Conservation (phyloP, 2,329 filamentous ascomycete genomes). For the Chaetothyriales sp. region DNA sequence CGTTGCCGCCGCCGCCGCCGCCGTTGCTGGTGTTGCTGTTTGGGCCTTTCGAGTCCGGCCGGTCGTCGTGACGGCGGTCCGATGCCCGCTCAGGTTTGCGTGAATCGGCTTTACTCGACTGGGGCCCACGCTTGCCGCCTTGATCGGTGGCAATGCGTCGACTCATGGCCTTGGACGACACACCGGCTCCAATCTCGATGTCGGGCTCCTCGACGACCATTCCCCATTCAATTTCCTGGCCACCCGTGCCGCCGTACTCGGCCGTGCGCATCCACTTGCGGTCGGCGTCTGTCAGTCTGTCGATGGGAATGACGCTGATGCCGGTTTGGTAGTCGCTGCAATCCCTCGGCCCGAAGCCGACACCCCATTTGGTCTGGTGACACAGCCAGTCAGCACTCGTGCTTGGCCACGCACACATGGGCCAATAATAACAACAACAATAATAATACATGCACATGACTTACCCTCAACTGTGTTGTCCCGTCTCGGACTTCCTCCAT, state of each 20-base stretch:
- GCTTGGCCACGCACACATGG: slow-evolving; percentile 1
- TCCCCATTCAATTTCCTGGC: slow-evolving; percentile 62
- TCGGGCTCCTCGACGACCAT: slow-evolving; percentile 94
- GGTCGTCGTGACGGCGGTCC: slow-evolving; percentile 23
- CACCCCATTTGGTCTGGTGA: slow-evolving; percentile 97
- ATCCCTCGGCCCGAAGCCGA: slow-evolving; percentile 90
- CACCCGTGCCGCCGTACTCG: slow-evolving; percentile 84
- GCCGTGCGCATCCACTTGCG: slow-evolving; percentile 94
- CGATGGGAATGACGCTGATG: slow-evolving; percentile 83
- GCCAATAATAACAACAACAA: too few relatives aligned
- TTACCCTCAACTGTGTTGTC: slow-evolving; percentile 59
- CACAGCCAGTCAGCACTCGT: slow-evolving; percentile 23
- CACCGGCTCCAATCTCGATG: slow-evolving; percentile 94
- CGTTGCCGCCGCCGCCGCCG: neutral
- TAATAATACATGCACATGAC: too few relatives aligned
- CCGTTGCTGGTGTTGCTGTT: slow-evolving; percentile 20
- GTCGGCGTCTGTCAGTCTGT: slow-evolving; percentile 86
- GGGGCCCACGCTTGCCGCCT: slow-evolving; percentile 36
- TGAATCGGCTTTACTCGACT: slow-evolving; percentile 28
- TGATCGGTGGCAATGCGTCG: slow-evolving; percentile 39
- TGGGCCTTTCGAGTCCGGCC: slow-evolving; percentile 7
- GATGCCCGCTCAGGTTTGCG: slow-evolving; percentile 21
- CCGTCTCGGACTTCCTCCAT: slow-evolving; percentile 69
- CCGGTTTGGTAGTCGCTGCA: slow-evolving; percentile 93
- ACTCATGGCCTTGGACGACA: slow-evolving; percentile 68